Evolutionary conservation across 495 filamentous ascomycete species (phyloP).

Genomic region (Talaromyces wortmannii): DNA sequence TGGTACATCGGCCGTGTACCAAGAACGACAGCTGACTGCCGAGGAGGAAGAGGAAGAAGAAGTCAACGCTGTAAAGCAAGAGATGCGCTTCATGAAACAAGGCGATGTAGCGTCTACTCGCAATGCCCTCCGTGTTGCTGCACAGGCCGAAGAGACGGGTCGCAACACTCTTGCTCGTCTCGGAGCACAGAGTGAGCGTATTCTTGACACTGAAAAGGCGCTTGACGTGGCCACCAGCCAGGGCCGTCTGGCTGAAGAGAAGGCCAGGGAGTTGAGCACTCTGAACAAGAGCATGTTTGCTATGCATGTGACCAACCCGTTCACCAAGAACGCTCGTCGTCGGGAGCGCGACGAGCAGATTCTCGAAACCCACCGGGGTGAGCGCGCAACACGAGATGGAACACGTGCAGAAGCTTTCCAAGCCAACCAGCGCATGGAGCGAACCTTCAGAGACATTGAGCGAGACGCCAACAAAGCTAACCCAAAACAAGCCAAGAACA

Average conservation of each 20-base stretch:
- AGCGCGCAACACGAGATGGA: slow-evolving; percentile 61
- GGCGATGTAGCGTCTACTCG: slow-evolving; percentile 64
- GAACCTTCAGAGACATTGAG: slow-evolving; percentile 48
- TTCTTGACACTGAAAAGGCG: slow-evolving; percentile 72
- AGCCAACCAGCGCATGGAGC: slow-evolving; percentile 51
- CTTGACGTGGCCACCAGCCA: slow-evolving; percentile 63
- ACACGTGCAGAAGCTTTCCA: slow-evolving; percentile 59
- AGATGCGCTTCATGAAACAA: slow-evolving; percentile 71
- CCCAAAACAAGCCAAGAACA: slow-evolving; percentile 40
- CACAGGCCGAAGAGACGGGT: slow-evolving; percentile 66
- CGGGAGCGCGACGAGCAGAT: slow-evolving; percentile 54
- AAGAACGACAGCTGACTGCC: slow-evolving; percentile 64
- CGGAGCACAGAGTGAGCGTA: slow-evolving; percentile 65
- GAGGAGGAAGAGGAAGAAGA: slow-evolving; percentile 68
- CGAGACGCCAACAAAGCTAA: slow-evolving; percentile 26
- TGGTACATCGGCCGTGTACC: slow-evolving; percentile 51
- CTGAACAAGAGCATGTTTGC: slow-evolving; percentile 81
- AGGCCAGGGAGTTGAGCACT: slow-evolving; percentile 66
- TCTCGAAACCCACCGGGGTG: slow-evolving; percentile 53
- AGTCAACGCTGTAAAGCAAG: slow-evolving; percentile 58
- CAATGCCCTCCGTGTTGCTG: slow-evolving; percentile 59
- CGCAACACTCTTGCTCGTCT: slow-evolving; percentile 62
- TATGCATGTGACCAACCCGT: slow-evolving; percentile 67
- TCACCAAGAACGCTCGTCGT: slow-evolving; percentile 51
- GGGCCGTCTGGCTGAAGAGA: slow-evolving; percentile 66